Evolutionary conservation across 2,329 filamentous ascomycete species (phyloP).

Genomic region (Coniella lustricola): DNA sequence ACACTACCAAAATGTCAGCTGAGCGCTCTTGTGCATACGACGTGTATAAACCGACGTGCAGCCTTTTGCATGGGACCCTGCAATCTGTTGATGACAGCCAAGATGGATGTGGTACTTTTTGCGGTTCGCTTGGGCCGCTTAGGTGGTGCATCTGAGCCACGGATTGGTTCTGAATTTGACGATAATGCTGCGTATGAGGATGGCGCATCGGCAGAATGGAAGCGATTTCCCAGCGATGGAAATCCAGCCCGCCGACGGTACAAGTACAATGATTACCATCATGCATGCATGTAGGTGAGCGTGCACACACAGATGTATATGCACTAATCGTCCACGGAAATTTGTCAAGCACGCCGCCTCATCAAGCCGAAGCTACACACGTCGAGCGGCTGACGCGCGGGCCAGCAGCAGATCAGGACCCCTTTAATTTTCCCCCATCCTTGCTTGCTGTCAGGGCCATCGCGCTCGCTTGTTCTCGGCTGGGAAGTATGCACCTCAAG

Average conservation of each 20-base stretch:
- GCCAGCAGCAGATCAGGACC: constrained; percentile 13
- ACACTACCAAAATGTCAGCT: constrained; percentile 1
- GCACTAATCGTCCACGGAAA: not conserved
- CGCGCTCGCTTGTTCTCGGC: constrained; percentile 1
- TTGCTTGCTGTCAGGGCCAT: constrained; percentile 1
- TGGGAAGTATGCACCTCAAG: constrained; percentile 1
- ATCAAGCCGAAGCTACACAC: not conserved
- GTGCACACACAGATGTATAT: not conserved
- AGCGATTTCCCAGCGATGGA: not conserved
- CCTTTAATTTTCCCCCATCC: constrained; percentile 13
- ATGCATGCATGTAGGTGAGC: not conserved
- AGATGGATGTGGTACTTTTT: constrained; percentile 8
- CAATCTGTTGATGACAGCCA: constrained; percentile 10
- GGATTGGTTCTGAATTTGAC: not conserved
- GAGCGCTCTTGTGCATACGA: not conserved
- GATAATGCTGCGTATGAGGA: too few species aligned
- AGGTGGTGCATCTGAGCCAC: constrained; percentile 2
- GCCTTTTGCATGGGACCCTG: not conserved
- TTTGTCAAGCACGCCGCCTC: constrained; percentile 5
- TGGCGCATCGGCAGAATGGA: not conserved
- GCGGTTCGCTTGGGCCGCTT: constrained; percentile 6
- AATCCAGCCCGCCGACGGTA: not conserved
- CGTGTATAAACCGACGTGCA: not conserved
- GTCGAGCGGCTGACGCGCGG: constrained; percentile 15
- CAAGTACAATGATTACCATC: too few species aligned